A percentile compares a stretch with the other conserved stretches of the same genome.
Evolutionary conservation across 805 yeast genomes (phyloP).

Genomic region (Wickerhamiella kazuoi): DNA sequence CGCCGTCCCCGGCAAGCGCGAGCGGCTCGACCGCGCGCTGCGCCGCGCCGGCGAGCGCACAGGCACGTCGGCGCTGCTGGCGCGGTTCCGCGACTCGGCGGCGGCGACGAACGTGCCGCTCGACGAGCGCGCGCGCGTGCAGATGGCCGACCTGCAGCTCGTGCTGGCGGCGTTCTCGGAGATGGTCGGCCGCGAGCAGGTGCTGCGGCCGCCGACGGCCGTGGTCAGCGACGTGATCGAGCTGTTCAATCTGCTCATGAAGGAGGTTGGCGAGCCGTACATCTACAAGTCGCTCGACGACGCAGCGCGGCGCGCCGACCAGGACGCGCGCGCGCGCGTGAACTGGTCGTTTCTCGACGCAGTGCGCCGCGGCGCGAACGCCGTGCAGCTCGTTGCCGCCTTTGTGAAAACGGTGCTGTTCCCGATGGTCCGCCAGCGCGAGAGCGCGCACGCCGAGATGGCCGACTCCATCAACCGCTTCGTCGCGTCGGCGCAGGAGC

Average conservation of each 20-base stretch:
- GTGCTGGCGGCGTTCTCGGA: conserved; percentile 59
- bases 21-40: conserved; percentile 1
- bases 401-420: conserved; percentile 57
- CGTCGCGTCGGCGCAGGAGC: conserved; percentile 34
- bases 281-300: conserved; percentile 61
- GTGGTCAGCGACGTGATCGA: conserved; percentile 47
- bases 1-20: conserved; percentile 15
- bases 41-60: conserved; percentile 11
- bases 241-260: conserved; percentile 45
- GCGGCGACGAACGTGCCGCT: conserved; percentile 6
- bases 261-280: conserved; percentile 56
- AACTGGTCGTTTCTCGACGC: conserved; percentile 32
- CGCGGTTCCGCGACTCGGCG: not conserved
- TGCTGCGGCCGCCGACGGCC: conserved; percentile 25
- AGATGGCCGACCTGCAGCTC: conserved; percentile 35
- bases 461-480: conserved; percentile 37
- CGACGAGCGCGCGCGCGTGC: conserved; percentile 15
- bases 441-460: conserved; percentile 40
- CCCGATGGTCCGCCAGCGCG: conserved; percentile 50
- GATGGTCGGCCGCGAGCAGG: conserved; percentile 55
- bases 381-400: conserved; percentile 47
- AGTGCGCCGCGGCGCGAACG: conserved; percentile 38
- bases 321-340: conserved; percentile 18
- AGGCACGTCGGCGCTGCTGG: conserved; percentile 2
- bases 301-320: conserved; percentile 25